Evolutionary conservation across 1,284 basidiomycete species (phyloP).

Genomic region (Afroboletus lepidellus): DNA sequence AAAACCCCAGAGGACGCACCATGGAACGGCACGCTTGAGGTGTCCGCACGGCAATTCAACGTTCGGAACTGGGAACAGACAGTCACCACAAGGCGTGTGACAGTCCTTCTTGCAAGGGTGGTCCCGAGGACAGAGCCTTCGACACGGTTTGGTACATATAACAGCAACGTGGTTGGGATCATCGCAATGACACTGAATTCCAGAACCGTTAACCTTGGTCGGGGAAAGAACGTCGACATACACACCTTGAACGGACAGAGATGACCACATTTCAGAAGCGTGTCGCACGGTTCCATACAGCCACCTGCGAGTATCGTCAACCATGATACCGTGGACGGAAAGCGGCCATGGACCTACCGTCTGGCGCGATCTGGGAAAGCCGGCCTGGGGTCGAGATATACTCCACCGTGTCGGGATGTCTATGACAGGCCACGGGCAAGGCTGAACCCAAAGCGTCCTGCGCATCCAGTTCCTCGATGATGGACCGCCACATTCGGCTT

Average conservation of each 20-base stretch:
- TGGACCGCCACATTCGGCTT: conserved; percentile 58
- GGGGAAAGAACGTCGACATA: neutral
- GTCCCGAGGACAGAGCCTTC: conserved; percentile 48
- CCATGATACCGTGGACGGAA: neutral
- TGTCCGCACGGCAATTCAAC: conserved; percentile 69
- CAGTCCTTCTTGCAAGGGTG: conserved; percentile 66
- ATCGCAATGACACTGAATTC: conserved; percentile 63
- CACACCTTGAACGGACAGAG: conserved; percentile 60
- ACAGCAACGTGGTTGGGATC: conserved; percentile 53
- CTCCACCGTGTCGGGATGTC: conserved; percentile 48
- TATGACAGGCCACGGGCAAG: conserved; percentile 55
- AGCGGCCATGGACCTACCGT: conserved; percentile 38
- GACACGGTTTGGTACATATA: conserved; percentile 52
- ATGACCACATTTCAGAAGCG: conserved; percentile 68
- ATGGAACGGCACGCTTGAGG: conserved; percentile 43
- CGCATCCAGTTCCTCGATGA: conserved; percentile 55
- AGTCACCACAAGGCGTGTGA: conserved; percentile 54
- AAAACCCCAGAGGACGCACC: conserved; percentile 41
- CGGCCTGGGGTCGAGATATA: conserved; percentile 51
- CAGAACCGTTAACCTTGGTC: neutral
- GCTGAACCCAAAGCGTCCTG: conserved; percentile 48
- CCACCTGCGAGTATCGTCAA: conserved; percentile 45
- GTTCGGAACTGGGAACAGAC: conserved; percentile 46
- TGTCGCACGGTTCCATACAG: conserved; percentile 56
- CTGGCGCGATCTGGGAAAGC: conserved; percentile 54